A percentile compares a stretch with the other conserved stretches of the same genome.
Evolutionary conservation across 2,329 filamentous ascomycete species (phyloP).

Genomic region (Ceratocystis eucalypticola): DNA sequence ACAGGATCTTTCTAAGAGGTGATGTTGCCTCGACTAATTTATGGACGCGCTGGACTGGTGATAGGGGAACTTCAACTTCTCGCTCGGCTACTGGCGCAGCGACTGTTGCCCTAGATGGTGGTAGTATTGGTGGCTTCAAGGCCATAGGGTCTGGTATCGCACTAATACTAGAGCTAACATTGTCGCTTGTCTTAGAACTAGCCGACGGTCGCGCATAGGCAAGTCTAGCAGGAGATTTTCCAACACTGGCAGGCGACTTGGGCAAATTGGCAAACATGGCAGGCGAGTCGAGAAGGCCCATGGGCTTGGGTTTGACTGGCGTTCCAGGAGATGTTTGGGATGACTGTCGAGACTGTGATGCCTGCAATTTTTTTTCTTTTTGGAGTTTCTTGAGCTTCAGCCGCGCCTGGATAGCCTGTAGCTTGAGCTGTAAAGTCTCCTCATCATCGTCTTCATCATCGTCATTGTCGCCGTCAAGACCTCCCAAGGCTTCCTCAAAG

Average conservation of each 20-base stretch:
- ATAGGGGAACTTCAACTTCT: slow-evolving; percentile 15
- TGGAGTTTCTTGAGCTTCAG: slow-evolving; percentile 79
- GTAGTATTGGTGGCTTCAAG: slow-evolving; percentile 14
- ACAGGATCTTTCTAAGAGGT: slow-evolving; percentile 14
- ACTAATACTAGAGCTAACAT: too few relatives aligned
- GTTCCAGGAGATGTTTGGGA: neutral
- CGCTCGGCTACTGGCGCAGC: neutral
- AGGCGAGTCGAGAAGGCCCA: slow-evolving; percentile 4
- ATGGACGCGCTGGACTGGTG: slow-evolving; percentile 17
- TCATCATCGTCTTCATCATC: slow-evolving; percentile 54
- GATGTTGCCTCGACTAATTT: slow-evolving; percentile 16
- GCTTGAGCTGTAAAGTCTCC: slow-evolving; percentile 72
- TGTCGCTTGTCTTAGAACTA: neutral
- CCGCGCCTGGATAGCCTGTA: slow-evolving; percentile 78
- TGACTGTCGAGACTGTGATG: neutral
- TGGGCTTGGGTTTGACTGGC: neutral
- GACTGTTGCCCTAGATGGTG: neutral
- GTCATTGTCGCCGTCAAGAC: slow-evolving; percentile 27
- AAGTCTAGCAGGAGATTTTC: slow-evolving; percentile 16
- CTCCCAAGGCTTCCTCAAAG: slow-evolving; percentile 21
- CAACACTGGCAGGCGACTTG: slow-evolving; percentile 17
- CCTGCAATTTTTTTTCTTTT: slow-evolving; percentile 31
- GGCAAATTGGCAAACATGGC: slow-evolving; percentile 17
- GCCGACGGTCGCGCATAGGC: slow-evolving; percentile 17
- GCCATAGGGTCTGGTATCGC: slow-evolving; percentile 11